Evolutionary conservation across 225 moss, liverwort and hornwort genomes (phyloP).

Genomic region (Pleurozium schreberi): DNA sequence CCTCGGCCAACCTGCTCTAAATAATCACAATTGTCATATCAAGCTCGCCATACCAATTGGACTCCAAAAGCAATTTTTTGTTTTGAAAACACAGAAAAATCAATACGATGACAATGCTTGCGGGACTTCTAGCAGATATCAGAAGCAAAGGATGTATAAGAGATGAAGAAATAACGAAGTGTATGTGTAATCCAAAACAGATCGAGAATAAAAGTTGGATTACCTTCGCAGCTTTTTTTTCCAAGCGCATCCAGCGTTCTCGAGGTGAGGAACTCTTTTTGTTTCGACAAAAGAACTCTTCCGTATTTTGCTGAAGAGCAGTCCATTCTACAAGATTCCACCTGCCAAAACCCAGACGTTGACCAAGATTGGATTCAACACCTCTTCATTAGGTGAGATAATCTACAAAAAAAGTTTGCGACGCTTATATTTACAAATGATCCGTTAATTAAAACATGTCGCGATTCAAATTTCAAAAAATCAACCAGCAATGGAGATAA

Average conservation of each 20-base stretch:
- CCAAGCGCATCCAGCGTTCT: conserved; percentile 68
- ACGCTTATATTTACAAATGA: background rate
- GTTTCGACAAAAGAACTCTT: conserved; percentile 6
- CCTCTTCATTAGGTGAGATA: background rate
- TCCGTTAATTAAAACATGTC: background rate
- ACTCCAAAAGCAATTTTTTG: background rate
- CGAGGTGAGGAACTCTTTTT: conserved; percentile 16
- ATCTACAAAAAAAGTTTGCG: background rate
- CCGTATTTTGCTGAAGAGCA: conserved; percentile 24
- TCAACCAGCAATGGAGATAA: background rate
- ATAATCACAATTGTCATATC: background rate
- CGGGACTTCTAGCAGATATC: background rate
- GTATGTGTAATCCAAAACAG: background rate
- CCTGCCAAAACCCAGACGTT: conserved; percentile 3
- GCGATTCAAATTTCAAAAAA: background rate
- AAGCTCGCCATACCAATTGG: background rate
- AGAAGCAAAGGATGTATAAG: background rate
- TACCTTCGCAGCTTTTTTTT: conserved; percentile 75
- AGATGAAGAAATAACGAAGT: background rate
- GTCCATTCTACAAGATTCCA: conserved; percentile 33
- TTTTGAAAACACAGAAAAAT: background rate
- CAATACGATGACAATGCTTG: background rate
- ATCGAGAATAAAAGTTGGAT: background rate
- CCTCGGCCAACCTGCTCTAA: conserved; percentile 73
- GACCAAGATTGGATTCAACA: background rate